Base-by-base conservation (phyloP, 1,284 basidiomycete genomes). In the Bondarzewia mesenterica region DNA sequence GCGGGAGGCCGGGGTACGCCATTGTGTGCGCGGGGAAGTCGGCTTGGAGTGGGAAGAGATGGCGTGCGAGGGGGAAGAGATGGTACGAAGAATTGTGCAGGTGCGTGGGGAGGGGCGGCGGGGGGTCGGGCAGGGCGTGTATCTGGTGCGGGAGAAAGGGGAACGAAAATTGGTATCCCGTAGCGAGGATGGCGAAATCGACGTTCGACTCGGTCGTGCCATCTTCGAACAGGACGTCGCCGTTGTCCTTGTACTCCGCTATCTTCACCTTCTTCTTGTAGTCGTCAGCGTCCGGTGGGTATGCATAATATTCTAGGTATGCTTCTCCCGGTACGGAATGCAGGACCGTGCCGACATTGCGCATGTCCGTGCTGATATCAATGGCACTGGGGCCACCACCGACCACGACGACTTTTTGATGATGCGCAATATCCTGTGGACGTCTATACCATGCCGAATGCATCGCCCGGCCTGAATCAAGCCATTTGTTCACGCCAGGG, bases 361-460 rank as follows among this genome's bases (percentile, higher is more conserved):
- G 59, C 63, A 87, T 69, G 51, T 88, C 86, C 2, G 68, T 58
- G 42, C 71, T 65, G 55, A 89, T 77, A 54, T 90, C 87, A 16
- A 57, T 64, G 2, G 84, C 85, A 44, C 83, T 87, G 0, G 83
- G 81, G 0, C 86, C 87, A 29, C 67, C 74, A 6, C 87, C 87
- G 10, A 89, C 73, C 15, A 90, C 77, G 8, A 89, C 65, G 2
- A 90, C 67, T 5, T 67, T 77, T 23, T 69, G 61, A n/a, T 46
- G 45, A 29, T 46, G 39, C 18, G 73, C 71, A 36, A 71, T 61
- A 50, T 64, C 58, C n/a, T 61, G 46, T 2, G 83, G 79, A 42
- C 65, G 72, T 26, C 85, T 74, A 58, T 87, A 90, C 69, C 72
- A 82, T 3, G 77, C 74, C 0, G 85, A 78, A 59, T 89, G 85